Evolutionary conservation across 371 early-diverging fungal species (phyloP), one percentile per base, ranked within the genome.

Genomic region (Mucor velutinosus): DNA sequence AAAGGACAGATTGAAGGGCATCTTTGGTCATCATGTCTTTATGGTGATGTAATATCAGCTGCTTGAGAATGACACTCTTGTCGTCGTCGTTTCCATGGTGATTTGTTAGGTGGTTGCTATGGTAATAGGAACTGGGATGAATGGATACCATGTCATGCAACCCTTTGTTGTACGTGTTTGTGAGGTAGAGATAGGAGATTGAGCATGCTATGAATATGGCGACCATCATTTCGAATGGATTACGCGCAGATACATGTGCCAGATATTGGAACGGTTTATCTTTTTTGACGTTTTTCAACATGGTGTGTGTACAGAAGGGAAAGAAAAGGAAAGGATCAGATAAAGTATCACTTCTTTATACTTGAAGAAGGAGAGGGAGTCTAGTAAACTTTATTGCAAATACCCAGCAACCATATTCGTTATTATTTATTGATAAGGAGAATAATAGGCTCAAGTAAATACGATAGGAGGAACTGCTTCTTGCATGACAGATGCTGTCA

Each of bases 401-500:
- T 21, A 47, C 21, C 47, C 19, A 41, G 41, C 21, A 19, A 47
- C 21, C 19, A 45, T 45, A 45, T 45, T 45, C 8, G 5, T n/a
- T 45, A 19, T 45, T 5, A 7, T 47, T 2, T 10, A 19, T 47
- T 47, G 47, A 47, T 19, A 47, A 47, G 47, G 8, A 19, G 59
- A 35, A 60, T 37, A 8, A 62, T 17, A 43, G 7, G 39, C 21
- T 64, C 55, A 74, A 56, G 82, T 81, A 70, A 87, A 86, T 10
- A 86, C 79, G 58, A 76, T 70, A 37, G 86, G 84, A 23, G 81
- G 78, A 30, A 85, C 73, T 6, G 83, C 82, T 58, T 77, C 82
- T 62, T 86, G 83, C 60, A 91, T 82, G 7, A 85, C 72, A 55
- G 78, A 82, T 4, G 87, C 87, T n/a, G 75, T 76, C 71, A 94